Conservation (phyloP, 2,329 filamentous ascomycete species). For the Fusarium foetens region DNA sequence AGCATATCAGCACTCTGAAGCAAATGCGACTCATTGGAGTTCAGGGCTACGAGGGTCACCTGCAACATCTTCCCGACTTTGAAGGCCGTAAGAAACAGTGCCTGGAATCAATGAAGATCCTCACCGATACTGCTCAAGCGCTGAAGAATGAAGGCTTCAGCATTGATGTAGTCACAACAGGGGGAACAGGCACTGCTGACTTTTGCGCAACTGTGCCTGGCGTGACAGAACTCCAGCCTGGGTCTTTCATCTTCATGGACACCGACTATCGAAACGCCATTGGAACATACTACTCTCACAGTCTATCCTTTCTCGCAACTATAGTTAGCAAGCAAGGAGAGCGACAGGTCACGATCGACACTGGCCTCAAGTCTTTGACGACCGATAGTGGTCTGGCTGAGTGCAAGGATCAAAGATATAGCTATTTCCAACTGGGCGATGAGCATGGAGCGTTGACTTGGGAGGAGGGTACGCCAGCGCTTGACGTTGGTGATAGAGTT, state of each 20-base stretch:
- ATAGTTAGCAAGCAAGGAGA: constrained; percentile 33
- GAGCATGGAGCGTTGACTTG: constrained; percentile 32
- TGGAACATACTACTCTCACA: constrained; percentile 59
- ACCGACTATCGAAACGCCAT: constrained; percentile 65
- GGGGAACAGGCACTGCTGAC: constrained; percentile 47
- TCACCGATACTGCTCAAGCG: constrained; percentile 11
- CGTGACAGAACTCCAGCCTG: constrained; percentile 64
- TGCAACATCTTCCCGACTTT: constrained; percentile 29
- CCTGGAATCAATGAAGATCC: constrained; percentile 17
- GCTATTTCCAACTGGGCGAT: constrained; percentile 13
- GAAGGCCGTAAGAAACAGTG: constrained; percentile 30
- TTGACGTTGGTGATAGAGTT: constrained; percentile 23
- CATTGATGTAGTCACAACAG: constrained; percentile 28
- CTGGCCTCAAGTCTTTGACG: constrained; percentile 23
- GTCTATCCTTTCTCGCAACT: constrained; percentile 34
- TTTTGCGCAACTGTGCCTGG: constrained; percentile 62
- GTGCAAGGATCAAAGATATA: constrained; percentile 29
- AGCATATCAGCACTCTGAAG: constrained; percentile 1
- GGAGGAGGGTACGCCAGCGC: constrained; percentile 5
- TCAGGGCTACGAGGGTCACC: constrained; percentile 34
- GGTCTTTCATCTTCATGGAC: constrained; percentile 67
- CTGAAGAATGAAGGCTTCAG: constrained; percentile 5
- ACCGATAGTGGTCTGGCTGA: constrained; percentile 34
- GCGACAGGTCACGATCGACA: constrained; percentile 31
- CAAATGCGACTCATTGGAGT: constrained; percentile 28